Percentiles rank a stretch among this genome's conserved stretches.
These are phyloP conservation scores for Cladosporium sp. DNA, from an alignment of 2,329 filamentous ascomycete species.

Conservation along the genomic window DNA sequence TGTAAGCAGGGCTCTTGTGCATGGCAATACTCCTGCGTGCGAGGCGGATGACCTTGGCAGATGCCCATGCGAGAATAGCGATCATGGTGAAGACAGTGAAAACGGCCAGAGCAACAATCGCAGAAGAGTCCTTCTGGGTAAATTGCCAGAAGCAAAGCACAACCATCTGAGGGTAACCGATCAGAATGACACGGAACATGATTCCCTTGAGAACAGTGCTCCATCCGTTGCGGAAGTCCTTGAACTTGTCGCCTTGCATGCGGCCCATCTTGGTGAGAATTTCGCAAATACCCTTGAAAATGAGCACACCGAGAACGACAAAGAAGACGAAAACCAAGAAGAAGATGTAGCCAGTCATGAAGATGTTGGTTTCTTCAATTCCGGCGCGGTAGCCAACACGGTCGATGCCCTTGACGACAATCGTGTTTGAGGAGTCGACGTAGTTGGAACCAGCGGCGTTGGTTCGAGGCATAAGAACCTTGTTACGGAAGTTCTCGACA, in stretches of 20 bases:
- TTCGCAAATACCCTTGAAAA: constrained; percentile 81
- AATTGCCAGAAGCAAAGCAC: constrained; percentile 93
- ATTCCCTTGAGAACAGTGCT: constrained; percentile 89
- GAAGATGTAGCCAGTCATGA: constrained; percentile 85
- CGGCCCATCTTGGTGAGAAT: constrained; percentile 66
- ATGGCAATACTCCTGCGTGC: constrained; percentile 82
- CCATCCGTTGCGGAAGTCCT: constrained; percentile 94
- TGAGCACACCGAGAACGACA: constrained; percentile 65
- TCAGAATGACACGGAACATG: constrained; percentile 81
- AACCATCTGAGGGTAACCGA: constrained; percentile 86
- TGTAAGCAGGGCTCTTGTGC: constrained; percentile 96
- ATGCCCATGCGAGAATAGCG: constrained; percentile 75
- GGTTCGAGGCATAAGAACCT: constrained; percentile 40
- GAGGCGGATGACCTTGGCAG: constrained; percentile 83
- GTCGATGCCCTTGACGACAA: constrained; percentile 74
- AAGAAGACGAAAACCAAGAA: constrained; percentile 79
- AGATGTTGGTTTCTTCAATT: constrained; percentile 89
- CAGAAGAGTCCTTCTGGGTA: constrained; percentile 77
- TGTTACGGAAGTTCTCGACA: constrained; percentile 32
- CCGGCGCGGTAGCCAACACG: constrained; percentile 79
- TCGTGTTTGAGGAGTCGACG: constrained; percentile 32
- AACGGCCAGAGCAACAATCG: constrained; percentile 79
- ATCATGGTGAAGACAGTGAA: constrained; percentile 83
- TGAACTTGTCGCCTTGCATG: constrained; percentile 81
- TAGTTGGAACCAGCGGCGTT: constrained; percentile 23